Evolutionary conservation across 805 yeast genomes (phyloP), one percentile per base, ranked within the genome.

Genomic region (Zygosaccharomyces siamensis): DNA sequence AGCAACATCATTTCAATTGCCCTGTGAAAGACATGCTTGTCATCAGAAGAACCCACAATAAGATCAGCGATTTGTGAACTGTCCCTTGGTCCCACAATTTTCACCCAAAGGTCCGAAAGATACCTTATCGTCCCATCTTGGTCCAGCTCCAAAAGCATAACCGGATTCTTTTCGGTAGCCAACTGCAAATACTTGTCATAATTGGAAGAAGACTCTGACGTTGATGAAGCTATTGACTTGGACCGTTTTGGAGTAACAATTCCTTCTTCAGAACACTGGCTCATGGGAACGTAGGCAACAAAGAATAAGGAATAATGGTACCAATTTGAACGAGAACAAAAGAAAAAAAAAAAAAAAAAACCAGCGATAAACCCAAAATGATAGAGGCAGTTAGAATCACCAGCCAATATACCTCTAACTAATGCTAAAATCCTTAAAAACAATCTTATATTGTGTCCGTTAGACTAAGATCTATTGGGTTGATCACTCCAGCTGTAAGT

Each of bases 121-220:
- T 85, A 87, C 46, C 77, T 77, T n/a, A 93, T 82, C 30, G 76
- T 79, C 27, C 97, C 89, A 58, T 83, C 84, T 61, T 89, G 68
- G 59, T 84, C 90, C 52, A 93, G 70, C 66, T 92, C 99, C 68
- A 92, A 69, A 3, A 92, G 83, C n/a, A 84, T 81, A 10, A 88
- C 83, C 1, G 87, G 86, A 53, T 82, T 83, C 51, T 77, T 74
- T 1, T 84, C 75, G n/a, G 86, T 80, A 0, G 89, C 89, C 26
- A 78, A 65, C 11, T 75, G 70, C 45, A 84, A 66, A 54, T 83
- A 88, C 12, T 77, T 71, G 48, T 76, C 77, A 49, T 67, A 67
- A 26, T 60, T 52, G 5, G 61, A 49, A 4, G 63, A 57, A 5
- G 62, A 50, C 11, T 50, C 50, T 5, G 64, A 58, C 7, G 43